Evolutionary conservation across 768 basidiomycete species (phyloP), one percentile per base, ranked within the genome.

Genomic region (Inosperma sp.): DNA sequence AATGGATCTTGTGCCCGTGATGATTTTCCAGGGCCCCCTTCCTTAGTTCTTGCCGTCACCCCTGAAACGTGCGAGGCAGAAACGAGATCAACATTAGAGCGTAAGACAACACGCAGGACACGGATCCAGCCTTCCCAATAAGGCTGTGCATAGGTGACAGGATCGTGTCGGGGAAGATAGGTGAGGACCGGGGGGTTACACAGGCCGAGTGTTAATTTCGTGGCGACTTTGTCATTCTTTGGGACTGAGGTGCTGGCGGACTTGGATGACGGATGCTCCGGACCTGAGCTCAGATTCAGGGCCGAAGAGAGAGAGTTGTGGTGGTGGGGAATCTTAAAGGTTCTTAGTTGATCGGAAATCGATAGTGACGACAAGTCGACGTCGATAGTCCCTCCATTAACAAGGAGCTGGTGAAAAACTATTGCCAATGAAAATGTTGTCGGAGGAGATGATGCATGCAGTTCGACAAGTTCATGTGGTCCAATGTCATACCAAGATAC

Each of bases 401-500:
- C 4, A 7, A 62, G 36, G 39, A 62, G 23, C 13, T 41, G 31
- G 14, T 33, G 16, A 16, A 63, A 42, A 30, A 37, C 27, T 16
- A 54, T 23, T 14, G 37, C 22, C 19, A 58, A 53, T 22, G 46
- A 42, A 43, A 51, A 51, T 21, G 36, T 59, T 58, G 13, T 46
- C 46, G 30, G 56, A 1, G 60, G 50, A 25, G 54, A 47, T 12
- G 53, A 57, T n/a, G 56, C 58, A 43, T 90, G 86, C 14, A 90
- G 63, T 58, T 90, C 88, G 17, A 90, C 72, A 2, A 90, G 73
- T 56, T 89, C 88, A 55, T 81, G 71, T 0, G 83, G 76, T 6
- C 71, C 67, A 17, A 88, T 59, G 33, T 76, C 69, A 59, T 86
- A 87, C 76, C 81, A 84, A 0, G 75, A 66, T 1, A 76, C 60